These are phyloP conservation scores for Symbiodinium natans DNA, from an alignment of 73 alveolate species.

Conservation along the genomic window DNA sequence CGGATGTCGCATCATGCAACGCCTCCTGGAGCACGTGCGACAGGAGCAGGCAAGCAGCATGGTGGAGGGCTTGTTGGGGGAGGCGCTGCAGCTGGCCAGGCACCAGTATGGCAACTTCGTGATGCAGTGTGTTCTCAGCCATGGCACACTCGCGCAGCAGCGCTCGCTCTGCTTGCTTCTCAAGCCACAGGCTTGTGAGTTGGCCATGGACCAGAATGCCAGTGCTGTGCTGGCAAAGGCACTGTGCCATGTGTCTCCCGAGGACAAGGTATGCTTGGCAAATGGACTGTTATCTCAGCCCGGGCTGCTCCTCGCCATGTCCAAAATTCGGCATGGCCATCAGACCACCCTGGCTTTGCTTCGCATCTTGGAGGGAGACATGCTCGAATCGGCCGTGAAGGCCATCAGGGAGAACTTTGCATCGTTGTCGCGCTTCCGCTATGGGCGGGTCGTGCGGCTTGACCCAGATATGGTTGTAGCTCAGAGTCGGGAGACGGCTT, in stretches of 20 bases:
- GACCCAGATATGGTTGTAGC: too few species aligned
- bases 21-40: constrained; percentile 79
- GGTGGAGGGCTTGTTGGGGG: neutral
- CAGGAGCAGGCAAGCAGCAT: constrained; percentile 17
- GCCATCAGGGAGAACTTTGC: neutral
- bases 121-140: neutral
- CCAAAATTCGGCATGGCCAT: constrained; percentile 17
- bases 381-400: neutral
- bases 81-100: neutral
- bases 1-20: constrained; percentile 82
- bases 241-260: neutral
- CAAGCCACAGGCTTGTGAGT: neutral
- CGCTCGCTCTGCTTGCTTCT: neutral
- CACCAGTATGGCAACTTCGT: constrained; percentile 16
- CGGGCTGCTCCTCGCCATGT: neutral
- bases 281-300: neutral
- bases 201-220: neutral
- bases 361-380: neutral
- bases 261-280: neutral
- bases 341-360: neutral
- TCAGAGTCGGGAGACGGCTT: too few species aligned
- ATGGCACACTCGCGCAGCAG: neutral
- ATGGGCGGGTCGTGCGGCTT: neutral
- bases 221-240: constrained; percentile 14
- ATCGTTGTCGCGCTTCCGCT: neutral